Evolutionary conservation across 345 rosid species (phyloP).

Genomic region (Rhizophora apiculata): DNA sequence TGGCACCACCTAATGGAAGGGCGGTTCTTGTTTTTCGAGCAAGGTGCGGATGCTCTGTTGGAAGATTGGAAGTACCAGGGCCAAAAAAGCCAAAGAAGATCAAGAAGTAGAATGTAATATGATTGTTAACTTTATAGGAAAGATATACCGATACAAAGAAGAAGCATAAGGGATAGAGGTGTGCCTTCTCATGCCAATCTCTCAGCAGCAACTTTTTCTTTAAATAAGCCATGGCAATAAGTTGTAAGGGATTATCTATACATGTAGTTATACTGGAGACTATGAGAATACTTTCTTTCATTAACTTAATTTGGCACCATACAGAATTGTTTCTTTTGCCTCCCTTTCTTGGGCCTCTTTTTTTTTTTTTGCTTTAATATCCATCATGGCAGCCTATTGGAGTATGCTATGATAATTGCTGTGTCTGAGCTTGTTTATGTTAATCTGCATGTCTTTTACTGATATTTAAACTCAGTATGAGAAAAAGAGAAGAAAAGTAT

Average conservation of each 20-base stretch:
- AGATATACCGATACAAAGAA: slow-evolving; percentile 35
- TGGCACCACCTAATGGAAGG: slow-evolving; percentile 76
- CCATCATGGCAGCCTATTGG: not conserved
- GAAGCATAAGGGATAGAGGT: slow-evolving; percentile 41
- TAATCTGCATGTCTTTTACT: too few species aligned
- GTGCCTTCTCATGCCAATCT: slow-evolving; percentile 37
- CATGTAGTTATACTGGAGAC: slow-evolving; percentile 46
- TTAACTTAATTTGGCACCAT: slow-evolving; percentile 20
- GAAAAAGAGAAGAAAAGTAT: too few species aligned
- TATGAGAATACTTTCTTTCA: slow-evolving; percentile 37
- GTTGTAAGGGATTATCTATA: slow-evolving; percentile 39
- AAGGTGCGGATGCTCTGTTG: slow-evolving; percentile 58
- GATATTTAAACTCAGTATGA: too few species aligned
- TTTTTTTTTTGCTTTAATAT: not conserved
- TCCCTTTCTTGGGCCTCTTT: not conserved
- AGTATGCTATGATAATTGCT: not conserved
- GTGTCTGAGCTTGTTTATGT: not conserved
- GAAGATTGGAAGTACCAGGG: slow-evolving; percentile 88
- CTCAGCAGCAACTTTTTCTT: slow-evolving; percentile 32
- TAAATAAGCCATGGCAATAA: slow-evolving; percentile 47
- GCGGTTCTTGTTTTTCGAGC: slow-evolving; percentile 69
- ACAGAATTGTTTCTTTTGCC: slow-evolving; percentile 7
- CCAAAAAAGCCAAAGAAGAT: slow-evolving; percentile 71
- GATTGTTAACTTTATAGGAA: slow-evolving; percentile 18
- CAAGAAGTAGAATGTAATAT: slow-evolving; percentile 54